These are phyloP conservation scores for Trypanosoma melophagium DNA, from an alignment of 208 protist genomes.

Conservation along the genomic window DNA sequence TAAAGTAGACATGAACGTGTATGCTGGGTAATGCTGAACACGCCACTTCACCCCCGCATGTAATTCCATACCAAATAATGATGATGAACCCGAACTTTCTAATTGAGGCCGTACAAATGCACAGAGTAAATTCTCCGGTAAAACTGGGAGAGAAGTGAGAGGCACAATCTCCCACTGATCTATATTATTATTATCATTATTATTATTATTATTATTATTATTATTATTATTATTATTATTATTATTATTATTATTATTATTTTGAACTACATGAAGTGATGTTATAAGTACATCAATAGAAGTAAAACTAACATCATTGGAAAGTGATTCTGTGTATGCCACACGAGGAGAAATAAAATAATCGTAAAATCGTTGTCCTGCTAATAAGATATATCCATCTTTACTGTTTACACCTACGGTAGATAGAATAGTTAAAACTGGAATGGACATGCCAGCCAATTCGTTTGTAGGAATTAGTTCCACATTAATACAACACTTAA, in stretches of 20 bases:
- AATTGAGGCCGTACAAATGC: conserved; percentile 15
- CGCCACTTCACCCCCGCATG: conserved; percentile 12
- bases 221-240: not conserved
- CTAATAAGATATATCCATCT: conserved; percentile 23
- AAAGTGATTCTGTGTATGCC: conserved; percentile 5
- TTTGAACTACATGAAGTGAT: not conserved
- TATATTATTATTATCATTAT: not conserved
- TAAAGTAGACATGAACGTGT: conserved; percentile 9
- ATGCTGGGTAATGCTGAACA: conserved; percentile 18
- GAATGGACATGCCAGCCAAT: not conserved
- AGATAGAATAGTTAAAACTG: conserved; percentile 10
- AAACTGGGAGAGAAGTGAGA: conserved; percentile 10
- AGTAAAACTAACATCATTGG: not conserved
- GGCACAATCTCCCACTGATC: conserved; percentile 7
- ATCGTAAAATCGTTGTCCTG: conserved; percentile 24
- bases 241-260: not conserved
- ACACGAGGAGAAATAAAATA: conserved; percentile 31
- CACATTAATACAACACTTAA: conserved; percentile 19
- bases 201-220: not conserved
- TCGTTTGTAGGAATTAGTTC: not conserved
- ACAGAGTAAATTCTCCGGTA: conserved; percentile 22
- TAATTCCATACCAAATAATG: conserved; percentile 10
- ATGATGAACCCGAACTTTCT: not conserved
- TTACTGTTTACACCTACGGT: not conserved
- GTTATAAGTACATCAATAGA: conserved; percentile 22